Base-by-base conservation (phyloP, 306 rosid genomes). In the Inga leiocalycina region DNA sequence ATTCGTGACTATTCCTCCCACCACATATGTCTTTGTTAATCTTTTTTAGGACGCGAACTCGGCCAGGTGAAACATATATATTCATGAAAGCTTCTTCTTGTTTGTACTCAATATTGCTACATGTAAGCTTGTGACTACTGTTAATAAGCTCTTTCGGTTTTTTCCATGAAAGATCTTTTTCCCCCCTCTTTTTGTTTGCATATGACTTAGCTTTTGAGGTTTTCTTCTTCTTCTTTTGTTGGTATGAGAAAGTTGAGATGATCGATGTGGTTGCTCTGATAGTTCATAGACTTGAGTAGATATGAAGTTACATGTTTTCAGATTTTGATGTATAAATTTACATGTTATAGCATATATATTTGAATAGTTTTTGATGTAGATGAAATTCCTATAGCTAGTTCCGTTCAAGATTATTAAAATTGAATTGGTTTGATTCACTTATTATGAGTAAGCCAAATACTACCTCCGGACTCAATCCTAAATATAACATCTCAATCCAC, bases 111-210 rank as follows among this genome's bases (percentile, higher is more conserved):
- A 24, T 24, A 24, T 24, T 24, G 27, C 27, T 24, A 24, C 27
- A 22, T 72, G 65, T 74, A 19, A 78, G 70, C 82, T 68, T 84
- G 75, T 59, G 32, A 59, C 14, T 59, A 22, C 64, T n/a, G 32
- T 46, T 61, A 69, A 24, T 24, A 24, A 24, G 69, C 61, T 81
- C 78, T 81, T 77, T 16, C 22, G 12, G 0, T 24, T 24, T 24
- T 24, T 24, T 24, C 27, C 27, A 24, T 24, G 27, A 24, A 24
- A 24, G 27, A 24, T 24, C 27, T 24, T 24, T 24, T 15, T 12
- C 12, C 37, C 24, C 52, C 4, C 52, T 10, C 16, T 24, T 10
- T 62, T 9, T 24, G 27, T 24, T 24, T 24, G 27, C 30, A 9
- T 14, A 16, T 65, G 71, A 32, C 43, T 30, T 30, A 59, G 66